phyloP scores from a whole-genome alignment of 2,329 filamentous ascomycete species.

The Penicillium sumatraense region DNA sequence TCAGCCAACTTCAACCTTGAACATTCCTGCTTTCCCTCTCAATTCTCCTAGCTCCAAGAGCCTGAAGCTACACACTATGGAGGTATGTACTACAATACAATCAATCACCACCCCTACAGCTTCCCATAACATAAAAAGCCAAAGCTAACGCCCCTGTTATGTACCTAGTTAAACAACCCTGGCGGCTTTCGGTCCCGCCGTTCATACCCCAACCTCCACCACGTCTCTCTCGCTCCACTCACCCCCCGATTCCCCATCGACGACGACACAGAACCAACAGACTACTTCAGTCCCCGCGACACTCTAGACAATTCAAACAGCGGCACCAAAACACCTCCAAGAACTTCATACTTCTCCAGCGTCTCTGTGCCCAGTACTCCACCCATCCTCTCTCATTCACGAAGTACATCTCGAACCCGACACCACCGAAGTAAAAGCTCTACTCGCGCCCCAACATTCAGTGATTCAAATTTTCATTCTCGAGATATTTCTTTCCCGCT shows the following conservation, averaged over 20 bases:
- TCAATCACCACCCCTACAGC: no score
- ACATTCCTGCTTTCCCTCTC: constrained; percentile 4
- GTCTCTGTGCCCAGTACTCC: constrained; percentile 48
- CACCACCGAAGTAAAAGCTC: constrained; percentile 42
- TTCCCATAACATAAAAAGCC: no score
- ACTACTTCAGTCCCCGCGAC: constrained; percentile 36
- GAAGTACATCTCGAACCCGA: constrained; percentile 42
- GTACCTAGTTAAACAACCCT: constrained; percentile 33
- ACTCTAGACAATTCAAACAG: constrained; percentile 28
- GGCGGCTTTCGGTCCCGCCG: constrained; percentile 51
- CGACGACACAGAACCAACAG: constrained; percentile 43
- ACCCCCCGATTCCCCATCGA: constrained; percentile 59
- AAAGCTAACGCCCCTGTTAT: no score
- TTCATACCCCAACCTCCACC: constrained; percentile 63
- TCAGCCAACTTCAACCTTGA: constrained; percentile 10
- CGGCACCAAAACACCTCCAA: constrained; percentile 36
- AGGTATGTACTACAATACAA: constrained; percentile 18
- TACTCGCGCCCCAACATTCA: constrained; percentile 33
- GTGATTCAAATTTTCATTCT: constrained; percentile 41
- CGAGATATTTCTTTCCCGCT: constrained; percentile 32
- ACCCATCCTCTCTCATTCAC: constrained; percentile 49
- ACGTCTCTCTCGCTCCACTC: constrained; percentile 65
- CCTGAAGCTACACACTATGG: constrained; percentile 28
- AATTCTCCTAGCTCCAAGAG: no score
- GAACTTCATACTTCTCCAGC: constrained; percentile 47